These are phyloP conservation scores for Globisporangium rhizosaccharum DNA, from an alignment of 352 stramenopile genomes.

Conservation along the genomic window DNA sequence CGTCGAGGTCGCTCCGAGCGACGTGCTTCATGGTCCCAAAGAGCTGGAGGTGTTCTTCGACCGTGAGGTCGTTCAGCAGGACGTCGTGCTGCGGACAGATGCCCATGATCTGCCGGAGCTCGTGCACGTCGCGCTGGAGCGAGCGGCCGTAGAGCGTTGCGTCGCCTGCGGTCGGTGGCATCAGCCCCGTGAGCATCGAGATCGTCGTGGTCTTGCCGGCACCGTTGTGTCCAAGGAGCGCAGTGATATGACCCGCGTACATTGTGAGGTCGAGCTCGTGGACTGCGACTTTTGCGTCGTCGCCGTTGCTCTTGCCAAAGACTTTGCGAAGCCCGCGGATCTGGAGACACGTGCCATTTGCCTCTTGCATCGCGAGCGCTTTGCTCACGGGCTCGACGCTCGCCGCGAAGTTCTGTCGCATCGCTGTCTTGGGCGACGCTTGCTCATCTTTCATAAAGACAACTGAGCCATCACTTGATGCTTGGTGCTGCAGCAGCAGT, in stretches of 20 bases:
- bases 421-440: background rate
- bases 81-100: constrained; percentile 97
- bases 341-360: constrained; percentile 37
- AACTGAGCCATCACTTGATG: constrained; percentile 26
- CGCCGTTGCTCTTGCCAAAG: constrained; percentile 53
- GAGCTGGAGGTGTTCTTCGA: constrained; percentile 93
- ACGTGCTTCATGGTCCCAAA: constrained; percentile 91
- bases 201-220: constrained; percentile 84
- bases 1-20: constrained; percentile 11
- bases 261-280: constrained; percentile 70
- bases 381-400: constrained; percentile 39
- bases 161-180: constrained; percentile 46
- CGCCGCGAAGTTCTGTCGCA: background rate
- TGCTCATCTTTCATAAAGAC: constrained; percentile 17
- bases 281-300: constrained; percentile 58
- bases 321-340: constrained; percentile 43
- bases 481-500: constrained; percentile 20
- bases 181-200: constrained; percentile 83
- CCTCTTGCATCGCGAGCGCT: constrained; percentile 33
- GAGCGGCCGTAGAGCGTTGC: constrained; percentile 70
- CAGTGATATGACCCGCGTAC: constrained; percentile 85
- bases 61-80: constrained; percentile 92
- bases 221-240: constrained; percentile 58
- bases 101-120: constrained; percentile 90
- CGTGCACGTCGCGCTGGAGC: constrained; percentile 68